Evolutionary conservation across 768 basidiomycete genomes (phyloP).

Genomic region (Russula sp.): DNA sequence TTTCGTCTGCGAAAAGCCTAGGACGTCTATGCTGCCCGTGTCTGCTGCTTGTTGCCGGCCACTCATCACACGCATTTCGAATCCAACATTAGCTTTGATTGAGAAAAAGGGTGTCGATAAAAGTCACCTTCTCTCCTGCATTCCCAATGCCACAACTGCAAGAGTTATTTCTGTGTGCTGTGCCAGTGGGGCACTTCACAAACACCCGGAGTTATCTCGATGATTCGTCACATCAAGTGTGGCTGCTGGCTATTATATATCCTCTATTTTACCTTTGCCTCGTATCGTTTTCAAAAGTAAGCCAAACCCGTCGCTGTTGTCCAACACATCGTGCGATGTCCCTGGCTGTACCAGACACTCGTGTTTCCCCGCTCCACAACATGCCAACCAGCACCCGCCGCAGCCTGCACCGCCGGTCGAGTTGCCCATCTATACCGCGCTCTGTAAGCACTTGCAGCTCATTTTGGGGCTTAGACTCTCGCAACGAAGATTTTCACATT

Average conservation of each 20-base stretch:
- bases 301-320: background rate
- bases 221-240: background rate
- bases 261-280: background rate
- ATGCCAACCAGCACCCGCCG: background rate
- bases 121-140: background rate
- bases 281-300: background rate
- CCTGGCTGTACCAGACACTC: background rate
- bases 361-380: background rate
- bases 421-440: conserved; percentile 18
- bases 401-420: conserved; percentile 15
- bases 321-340: conserved; percentile 1
- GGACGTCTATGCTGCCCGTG: background rate
- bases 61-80: background rate
- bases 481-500: too few species aligned
- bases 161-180: background rate
- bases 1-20: conserved; percentile 14
- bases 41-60: background rate
- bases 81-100: background rate
- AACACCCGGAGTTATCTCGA: background rate
- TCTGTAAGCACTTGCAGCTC: conserved; percentile 12
- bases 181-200: background rate
- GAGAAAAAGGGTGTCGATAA: background rate
- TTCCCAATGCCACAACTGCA: background rate
- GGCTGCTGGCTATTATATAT: conserved; percentile 2
- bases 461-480: background rate